Evolutionary conservation across 345 rosid genomes (phyloP).

Genomic region (Aquilaria malaccensis): DNA sequence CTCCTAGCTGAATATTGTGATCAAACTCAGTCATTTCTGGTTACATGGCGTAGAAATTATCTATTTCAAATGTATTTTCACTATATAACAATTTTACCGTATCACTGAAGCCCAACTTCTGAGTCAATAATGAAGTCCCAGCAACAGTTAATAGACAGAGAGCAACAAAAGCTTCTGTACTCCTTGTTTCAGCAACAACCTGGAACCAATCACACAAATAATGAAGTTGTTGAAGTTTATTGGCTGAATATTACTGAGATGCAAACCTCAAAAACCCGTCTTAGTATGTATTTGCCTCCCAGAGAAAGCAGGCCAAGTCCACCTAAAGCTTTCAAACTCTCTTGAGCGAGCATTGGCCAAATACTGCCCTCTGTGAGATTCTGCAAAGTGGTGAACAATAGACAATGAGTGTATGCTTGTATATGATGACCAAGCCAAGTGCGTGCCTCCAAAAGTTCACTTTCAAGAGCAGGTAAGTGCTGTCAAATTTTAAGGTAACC

Average conservation of each 20-base stretch:
- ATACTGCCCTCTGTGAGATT: constrained; percentile 63
- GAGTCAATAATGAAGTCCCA: constrained; percentile 90
- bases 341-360: constrained; percentile 86
- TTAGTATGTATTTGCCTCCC: constrained; percentile 76
- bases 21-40: constrained; percentile 5
- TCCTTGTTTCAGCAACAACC: constrained; percentile 96
- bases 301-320: constrained; percentile 91
- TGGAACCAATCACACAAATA: constrained; percentile 28
- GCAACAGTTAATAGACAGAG: constrained; percentile 90
- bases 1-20: constrained; percentile 70
- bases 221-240: constrained; percentile 9
- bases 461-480: no score
- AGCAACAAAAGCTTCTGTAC: constrained; percentile 95
- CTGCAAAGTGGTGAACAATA: constrained; percentile 24
- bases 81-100: constrained; percentile 36
- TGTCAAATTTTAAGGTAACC: no score
- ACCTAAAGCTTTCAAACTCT: constrained; percentile 79
- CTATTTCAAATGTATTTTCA: constrained; percentile 3
- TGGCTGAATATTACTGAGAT: neutral
- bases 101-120: constrained; percentile 91
- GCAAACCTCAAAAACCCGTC: constrained; percentile 79
- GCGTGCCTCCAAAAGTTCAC: no score
- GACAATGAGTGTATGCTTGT: neutral
- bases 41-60: constrained; percentile 6
- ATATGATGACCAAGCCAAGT: no score